Evolutionary conservation across 2,329 filamentous ascomycete genomes (phyloP).

Genomic region (Trichoderma arundinaceum): DNA sequence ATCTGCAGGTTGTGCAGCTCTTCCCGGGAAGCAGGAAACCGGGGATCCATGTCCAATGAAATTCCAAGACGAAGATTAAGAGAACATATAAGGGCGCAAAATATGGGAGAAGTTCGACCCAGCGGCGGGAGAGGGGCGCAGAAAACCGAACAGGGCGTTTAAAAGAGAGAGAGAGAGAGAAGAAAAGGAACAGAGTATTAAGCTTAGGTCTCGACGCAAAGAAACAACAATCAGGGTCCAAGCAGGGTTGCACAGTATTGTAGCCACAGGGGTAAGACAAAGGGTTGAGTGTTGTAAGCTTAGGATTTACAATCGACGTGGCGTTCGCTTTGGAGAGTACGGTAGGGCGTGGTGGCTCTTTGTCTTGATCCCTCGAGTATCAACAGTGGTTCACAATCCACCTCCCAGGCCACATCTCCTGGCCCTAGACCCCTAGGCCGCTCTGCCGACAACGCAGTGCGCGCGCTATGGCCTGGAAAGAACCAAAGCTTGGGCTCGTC

Average conservation of each 20-base stretch:
- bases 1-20: constrained; percentile 72
- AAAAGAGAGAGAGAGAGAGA: neutral
- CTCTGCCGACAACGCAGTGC: constrained; percentile 33
- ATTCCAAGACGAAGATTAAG: neutral
- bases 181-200: neutral
- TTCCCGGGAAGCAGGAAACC: constrained; percentile 64
- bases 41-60: constrained; percentile 64
- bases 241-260: neutral
- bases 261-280: constrained; percentile 12
- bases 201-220: constrained; percentile 12
- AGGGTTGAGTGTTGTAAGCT: neutral
- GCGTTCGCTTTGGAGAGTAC: neutral
- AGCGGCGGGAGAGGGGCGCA: neutral
- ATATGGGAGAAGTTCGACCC: neutral
- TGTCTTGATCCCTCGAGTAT: constrained; percentile 43
- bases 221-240: neutral
- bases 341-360: constrained; percentile 32
- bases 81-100: neutral
- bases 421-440: constrained; percentile 43
- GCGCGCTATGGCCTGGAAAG: constrained; percentile 14
- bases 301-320: neutral
- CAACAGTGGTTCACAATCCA: constrained; percentile 46
- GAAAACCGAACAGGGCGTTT: neutral
- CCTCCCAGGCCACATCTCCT: constrained; percentile 55
- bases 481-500: neutral